These are phyloP conservation scores for Mucor irregularis DNA, from an alignment of 371 early-diverging fungal genomes.

Conservation along the genomic window DNA sequence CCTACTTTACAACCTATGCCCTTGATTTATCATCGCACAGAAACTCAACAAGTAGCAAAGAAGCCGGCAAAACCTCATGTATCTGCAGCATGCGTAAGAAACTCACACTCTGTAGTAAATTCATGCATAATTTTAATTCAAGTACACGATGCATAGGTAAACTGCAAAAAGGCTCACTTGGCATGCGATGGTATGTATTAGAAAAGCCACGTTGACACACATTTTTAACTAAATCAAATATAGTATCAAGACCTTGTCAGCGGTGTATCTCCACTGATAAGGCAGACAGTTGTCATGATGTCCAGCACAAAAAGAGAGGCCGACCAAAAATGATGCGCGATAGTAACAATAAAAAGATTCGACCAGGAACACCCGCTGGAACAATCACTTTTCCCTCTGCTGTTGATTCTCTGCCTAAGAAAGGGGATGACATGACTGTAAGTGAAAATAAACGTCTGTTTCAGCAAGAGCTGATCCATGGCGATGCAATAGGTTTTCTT, in stretches of 20 bases:
- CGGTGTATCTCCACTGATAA: conserved; percentile 22
- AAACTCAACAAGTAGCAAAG: background rate
- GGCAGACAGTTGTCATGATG: conserved; percentile 22
- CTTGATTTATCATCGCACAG: background rate
- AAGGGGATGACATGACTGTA: conserved; percentile 5
- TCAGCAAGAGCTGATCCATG: background rate
- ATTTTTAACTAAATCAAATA: background rate
- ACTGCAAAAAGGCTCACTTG: conserved; percentile 31
- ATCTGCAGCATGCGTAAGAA: conserved; percentile 20
- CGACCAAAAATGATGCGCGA: conserved; percentile 25
- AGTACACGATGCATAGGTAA: conserved; percentile 7
- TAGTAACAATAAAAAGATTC: conserved; percentile 9
- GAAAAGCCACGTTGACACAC: background rate
- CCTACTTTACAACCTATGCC: background rate
- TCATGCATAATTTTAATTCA: background rate
- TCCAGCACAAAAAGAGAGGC: conserved; percentile 28
- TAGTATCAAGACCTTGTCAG: conserved; percentile 27
- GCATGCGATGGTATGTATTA: conserved; percentile 26
- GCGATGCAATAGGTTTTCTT: conserved; percentile 17
- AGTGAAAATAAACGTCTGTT: background rate
- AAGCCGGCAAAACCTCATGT: conserved; percentile 14
- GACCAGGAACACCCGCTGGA: background rate
- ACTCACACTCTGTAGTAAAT: too few species aligned
- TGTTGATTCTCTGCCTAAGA: background rate
- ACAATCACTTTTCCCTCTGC: background rate